Evolutionary conservation across 2,329 filamentous ascomycete genomes (phyloP).

Genomic region (Byssoonygena ceratinophila): DNA sequence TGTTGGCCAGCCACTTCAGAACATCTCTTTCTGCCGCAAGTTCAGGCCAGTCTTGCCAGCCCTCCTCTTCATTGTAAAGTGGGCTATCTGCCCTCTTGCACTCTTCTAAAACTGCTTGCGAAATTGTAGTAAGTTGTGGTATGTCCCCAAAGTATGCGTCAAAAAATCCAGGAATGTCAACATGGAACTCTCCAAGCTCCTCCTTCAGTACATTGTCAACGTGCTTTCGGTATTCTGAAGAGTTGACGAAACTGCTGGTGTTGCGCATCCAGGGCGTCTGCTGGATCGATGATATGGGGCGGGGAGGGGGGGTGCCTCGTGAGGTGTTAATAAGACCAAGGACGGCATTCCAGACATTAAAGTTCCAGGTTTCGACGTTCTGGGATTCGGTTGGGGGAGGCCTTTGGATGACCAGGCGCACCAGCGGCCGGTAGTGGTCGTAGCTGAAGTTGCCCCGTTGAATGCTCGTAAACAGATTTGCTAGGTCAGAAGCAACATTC

Average conservation of each 20-base stretch:
- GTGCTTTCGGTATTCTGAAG: slow-evolving; percentile 22
- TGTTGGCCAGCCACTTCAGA: neutral
- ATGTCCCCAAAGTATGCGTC: slow-evolving; percentile 19
- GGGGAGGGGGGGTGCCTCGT: slow-evolving; percentile 13
- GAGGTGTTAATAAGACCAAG: slow-evolving; percentile 14
- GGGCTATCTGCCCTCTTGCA: neutral
- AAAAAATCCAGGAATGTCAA: slow-evolving; percentile 20
- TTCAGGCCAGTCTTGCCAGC: slow-evolving; percentile 1
- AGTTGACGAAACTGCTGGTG: slow-evolving; percentile 24
- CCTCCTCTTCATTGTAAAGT: slow-evolving; percentile 5
- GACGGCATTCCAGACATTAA: slow-evolving; percentile 16
- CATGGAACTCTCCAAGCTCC: slow-evolving; percentile 20
- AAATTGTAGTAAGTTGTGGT: slow-evolving; percentile 12
- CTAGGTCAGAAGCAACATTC: neutral
- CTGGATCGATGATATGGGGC: slow-evolving; percentile 14
- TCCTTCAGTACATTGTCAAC: slow-evolving; percentile 22
- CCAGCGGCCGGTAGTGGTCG: slow-evolving; percentile 12
- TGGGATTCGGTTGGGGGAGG: too few species aligned
- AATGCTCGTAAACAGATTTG: slow-evolving; percentile 2
- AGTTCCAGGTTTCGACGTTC: too few species aligned
- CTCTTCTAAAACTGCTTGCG: neutral
- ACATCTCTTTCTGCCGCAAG: neutral
- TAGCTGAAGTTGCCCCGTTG: slow-evolving; percentile 9
- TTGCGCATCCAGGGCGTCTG: slow-evolving; percentile 23
- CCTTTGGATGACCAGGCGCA: slow-evolving; percentile 14